phyloP scores from a whole-genome alignment of 768 basidiomycete species.

The Pholiota molesta region DNA sequence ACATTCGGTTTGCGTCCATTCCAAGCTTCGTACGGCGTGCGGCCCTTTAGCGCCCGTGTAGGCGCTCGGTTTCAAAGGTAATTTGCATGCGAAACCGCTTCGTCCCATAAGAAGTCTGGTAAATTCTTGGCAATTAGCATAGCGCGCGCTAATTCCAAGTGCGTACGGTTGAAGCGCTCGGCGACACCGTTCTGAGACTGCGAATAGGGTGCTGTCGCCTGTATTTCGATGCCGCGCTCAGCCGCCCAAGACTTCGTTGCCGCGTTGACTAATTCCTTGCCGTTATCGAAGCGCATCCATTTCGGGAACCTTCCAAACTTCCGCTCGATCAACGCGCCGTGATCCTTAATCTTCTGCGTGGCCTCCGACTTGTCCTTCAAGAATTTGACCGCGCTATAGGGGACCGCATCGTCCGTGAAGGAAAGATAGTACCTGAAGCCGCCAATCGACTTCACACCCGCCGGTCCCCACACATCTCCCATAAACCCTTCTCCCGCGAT shows the following conservation, averaged over 20 bases:
- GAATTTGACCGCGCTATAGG: conserved; percentile 16
- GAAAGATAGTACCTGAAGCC: conserved; percentile 29
- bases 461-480: conserved; percentile 36
- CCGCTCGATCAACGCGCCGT: conserved; percentile 14
- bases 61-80: conserved; percentile 33
- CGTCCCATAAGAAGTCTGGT: conserved; percentile 29
- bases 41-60: conserved; percentile 21
- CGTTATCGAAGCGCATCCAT: conserved; percentile 30
- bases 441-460: conserved; percentile 21
- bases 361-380: conserved; percentile 22
- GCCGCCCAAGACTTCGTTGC: conserved; percentile 24
- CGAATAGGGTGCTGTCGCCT: conserved; percentile 37
- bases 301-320: conserved; percentile 10
- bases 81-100: conserved; percentile 27
- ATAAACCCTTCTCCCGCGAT: conserved; percentile 23
- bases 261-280: conserved; percentile 32
- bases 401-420: conserved; percentile 24
- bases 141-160: conserved; percentile 29
- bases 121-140: conserved; percentile 36
- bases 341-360: conserved; percentile 16
- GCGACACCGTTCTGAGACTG: conserved; percentile 43
- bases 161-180: conserved; percentile 37
- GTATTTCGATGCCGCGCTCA: conserved; percentile 29
- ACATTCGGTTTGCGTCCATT: conserved; percentile 24
- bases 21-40: conserved; percentile 28